Evolutionary conservation across 768 basidiomycete species (phyloP), one percentile per base, ranked within the genome.

Genomic region (Pleurotus citrinopileatus): DNA sequence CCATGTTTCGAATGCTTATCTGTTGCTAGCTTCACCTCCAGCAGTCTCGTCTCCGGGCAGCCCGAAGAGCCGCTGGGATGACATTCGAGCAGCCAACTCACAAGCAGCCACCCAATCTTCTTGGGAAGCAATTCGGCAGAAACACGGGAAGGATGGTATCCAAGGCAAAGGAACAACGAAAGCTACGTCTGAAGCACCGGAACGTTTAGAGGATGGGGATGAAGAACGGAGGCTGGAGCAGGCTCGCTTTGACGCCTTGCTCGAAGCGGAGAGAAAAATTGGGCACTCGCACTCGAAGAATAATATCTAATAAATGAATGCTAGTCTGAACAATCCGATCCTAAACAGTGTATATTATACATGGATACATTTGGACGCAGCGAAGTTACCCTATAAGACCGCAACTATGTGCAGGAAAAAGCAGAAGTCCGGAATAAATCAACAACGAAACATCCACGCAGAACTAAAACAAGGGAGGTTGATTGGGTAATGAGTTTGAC

Each of bases 61-160:
- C 17, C 29, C 48, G 29, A 34, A 51, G 15, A 51, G 68, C 48
- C 79, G 73, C 56, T 90, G 88, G 88, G 84, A 87, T 28, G 77
- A 84, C 57, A 83, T 90, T 43, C 82, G 87, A 52, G 70, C 72
- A 40, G 78, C 71, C 27, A 85, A 85, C 55, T 58, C 64, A 43
- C 70, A 69, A 13, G 66, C 71, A 17, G 70, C 66, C 26, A 34
- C 19, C 17, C 55, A 67, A 13, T 88, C 88, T 17, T 73, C 84
- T 3, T 89, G 88, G 88, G 88, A 89, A 60, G 65, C 69, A 22
- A 71, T 90, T 19, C 81, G 88, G 27, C 83, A 87, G 63, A 73
- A 71, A 43, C 75, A 85, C 57, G 77, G 79, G 63, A 74, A 70
- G 56, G 54, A 61, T 7, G 55, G 67, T 53, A 53, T 73, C 64